These are phyloP conservation scores for Melaleuca quinquenervia DNA, from an alignment of 345 rosid species.

Conservation along the genomic window DNA sequence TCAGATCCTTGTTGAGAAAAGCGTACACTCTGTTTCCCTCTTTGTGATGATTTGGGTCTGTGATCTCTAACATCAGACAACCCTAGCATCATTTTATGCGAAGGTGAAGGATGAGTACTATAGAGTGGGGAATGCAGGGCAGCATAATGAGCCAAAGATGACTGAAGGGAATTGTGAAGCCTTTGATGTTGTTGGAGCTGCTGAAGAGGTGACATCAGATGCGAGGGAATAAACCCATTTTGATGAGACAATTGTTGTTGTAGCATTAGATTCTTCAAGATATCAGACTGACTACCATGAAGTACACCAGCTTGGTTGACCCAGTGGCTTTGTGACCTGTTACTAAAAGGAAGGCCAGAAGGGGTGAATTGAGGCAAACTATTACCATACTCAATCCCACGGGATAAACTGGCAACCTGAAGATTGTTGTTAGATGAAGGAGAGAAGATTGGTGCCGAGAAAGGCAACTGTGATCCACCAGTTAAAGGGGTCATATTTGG, in stretches of 20 bases:
- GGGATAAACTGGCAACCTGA: constrained; percentile 48
- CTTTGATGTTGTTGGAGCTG: constrained; percentile 58
- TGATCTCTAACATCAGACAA: constrained; percentile 53
- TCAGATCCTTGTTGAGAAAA: constrained; percentile 70
- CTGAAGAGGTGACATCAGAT: constrained; percentile 50
- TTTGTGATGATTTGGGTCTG: constrained; percentile 58
- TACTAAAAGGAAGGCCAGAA: constrained; percentile 63
- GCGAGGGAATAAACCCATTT: constrained; percentile 53
- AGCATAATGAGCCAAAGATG: constrained; percentile 65
- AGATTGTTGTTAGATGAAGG: constrained; percentile 43
- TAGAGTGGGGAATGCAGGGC: constrained; percentile 66
- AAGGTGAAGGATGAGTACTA: constrained; percentile 41
- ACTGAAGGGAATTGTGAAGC: constrained; percentile 37
- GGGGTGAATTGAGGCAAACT: constrained; percentile 43
- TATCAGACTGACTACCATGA: constrained; percentile 56
- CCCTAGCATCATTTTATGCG: constrained; percentile 35
- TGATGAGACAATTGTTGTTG: constrained; percentile 64
- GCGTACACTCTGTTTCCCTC: constrained; percentile 46
- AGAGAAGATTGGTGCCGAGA: constrained; percentile 47
- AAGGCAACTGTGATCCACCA: constrained; percentile 43
- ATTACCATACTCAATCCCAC: constrained; percentile 50
- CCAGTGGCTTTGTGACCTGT: constrained; percentile 67
- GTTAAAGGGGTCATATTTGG: constrained; percentile 38
- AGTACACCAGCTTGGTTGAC: constrained; percentile 57
- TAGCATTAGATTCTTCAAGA: constrained; percentile 54